Base-by-base conservation (phyloP, 2,329 filamentous ascomycete genomes). In the Venturia nashicola region DNA sequence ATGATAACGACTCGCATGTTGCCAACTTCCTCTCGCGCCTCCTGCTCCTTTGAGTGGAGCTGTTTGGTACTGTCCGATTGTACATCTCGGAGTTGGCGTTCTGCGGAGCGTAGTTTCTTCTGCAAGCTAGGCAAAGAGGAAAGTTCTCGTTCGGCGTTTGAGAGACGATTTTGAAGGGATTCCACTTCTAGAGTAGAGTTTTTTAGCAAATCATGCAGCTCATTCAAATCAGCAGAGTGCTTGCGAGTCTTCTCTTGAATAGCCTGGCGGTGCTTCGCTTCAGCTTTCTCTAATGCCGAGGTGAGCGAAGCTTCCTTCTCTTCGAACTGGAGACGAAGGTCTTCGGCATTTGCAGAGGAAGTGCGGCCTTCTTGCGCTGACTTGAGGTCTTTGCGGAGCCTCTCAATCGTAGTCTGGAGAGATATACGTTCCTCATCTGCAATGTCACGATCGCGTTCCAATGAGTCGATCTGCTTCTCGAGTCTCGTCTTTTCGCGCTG, bases 361-460 rank as follows among this genome's bases (percentile, higher is more conserved):
- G 44, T 12, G 23, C 20, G 39, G 42, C 18, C 8, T 5, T 60
- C 59, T 43, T 64, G 62, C 0, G 81, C 80, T 61, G 82, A 79
- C 27, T 83, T 80, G 4, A 88, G 78, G 5, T 85, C 79, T 64
- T 83, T 67, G 59, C 85, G 83, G 4, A 83, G 74, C 65, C 83
- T 83, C 34, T 79, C 76, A 32, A 88, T 77, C 51, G 81, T 82
- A 6, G 73, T 71, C 67, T 84, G 79, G 3, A 88, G 76, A 27
- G 69, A 68, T 2, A 69, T 67, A 40, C 72, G 69, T 63, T 73
- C 73, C 36, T 69, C 66, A 46, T 70, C 69, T 40, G 75, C 71
- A 1, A 76, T 70, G 44, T 74, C 72, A 7, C 73, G 70, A 55
- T 77, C 74, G 4, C 69, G 65, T 63, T 76, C 72, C 6, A 77